phyloP scores from a whole-genome alignment of 805 yeast genomes.

The Cyberlindnera veronae region DNA sequence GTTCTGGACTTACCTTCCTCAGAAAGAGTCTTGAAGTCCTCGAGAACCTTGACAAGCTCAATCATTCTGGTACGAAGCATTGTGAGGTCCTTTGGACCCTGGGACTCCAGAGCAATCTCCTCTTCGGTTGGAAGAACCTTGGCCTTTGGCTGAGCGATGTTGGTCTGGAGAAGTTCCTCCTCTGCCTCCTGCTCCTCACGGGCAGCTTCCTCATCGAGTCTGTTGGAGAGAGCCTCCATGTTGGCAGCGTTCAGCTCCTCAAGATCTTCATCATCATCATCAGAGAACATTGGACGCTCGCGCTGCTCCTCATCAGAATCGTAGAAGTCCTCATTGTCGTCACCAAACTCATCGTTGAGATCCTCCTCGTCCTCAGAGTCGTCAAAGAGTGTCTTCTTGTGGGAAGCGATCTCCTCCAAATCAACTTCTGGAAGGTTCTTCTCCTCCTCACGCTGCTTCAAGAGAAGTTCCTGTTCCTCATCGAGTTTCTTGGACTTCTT shows the following conservation, averaged over 20 bases:
- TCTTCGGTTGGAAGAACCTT: constrained; percentile 70
- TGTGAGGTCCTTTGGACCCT: constrained; percentile 70
- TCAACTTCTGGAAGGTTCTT: constrained; percentile 62
- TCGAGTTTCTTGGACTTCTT: constrained; percentile 25
- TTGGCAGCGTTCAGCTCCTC: constrained; percentile 78
- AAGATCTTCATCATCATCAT: constrained; percentile 53
- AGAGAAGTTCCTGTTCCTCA: constrained; percentile 24
- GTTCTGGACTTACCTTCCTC: constrained; percentile 86
- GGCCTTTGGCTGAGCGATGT: constrained; percentile 67
- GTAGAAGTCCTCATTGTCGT: constrained; percentile 32
- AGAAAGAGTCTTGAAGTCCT: constrained; percentile 76
- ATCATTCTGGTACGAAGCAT: constrained; percentile 89
- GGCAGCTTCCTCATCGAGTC: constrained; percentile 57
- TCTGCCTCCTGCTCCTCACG: constrained; percentile 62
- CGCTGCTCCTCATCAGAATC: constrained; percentile 28
- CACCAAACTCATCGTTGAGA: constrained; percentile 42
- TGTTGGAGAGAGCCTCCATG: constrained; percentile 74
- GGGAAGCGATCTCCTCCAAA: constrained; percentile 58
- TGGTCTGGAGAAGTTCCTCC: constrained; percentile 56
- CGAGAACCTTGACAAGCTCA: constrained; percentile 90
- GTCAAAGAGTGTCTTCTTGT: constrained; percentile 74
- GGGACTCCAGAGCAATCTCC: constrained; percentile 47
- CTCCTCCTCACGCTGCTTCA: constrained; percentile 35
- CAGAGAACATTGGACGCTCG: constrained; percentile 28
- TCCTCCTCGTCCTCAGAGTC: constrained; percentile 41